Conservation (phyloP, 2,329 filamentous ascomycete species). For the Exophiala lecanii-corni region DNA sequence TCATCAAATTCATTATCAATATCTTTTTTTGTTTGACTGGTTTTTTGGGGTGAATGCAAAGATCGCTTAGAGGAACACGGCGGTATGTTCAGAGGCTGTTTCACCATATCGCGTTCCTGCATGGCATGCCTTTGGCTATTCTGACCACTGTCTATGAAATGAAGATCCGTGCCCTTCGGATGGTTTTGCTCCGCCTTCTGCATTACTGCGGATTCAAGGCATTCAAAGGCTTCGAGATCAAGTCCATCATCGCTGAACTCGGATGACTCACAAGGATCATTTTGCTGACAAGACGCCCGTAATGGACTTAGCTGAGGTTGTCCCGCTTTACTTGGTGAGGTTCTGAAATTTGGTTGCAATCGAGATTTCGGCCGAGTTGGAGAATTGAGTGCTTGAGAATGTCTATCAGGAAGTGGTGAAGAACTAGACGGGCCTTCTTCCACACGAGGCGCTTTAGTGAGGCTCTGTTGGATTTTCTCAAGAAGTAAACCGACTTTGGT, state of each 20-base stretch:
- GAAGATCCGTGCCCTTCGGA: neutral
- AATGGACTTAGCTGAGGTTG: neutral
- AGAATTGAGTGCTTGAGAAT: constrained; percentile 16
- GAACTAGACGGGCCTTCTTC: constrained; percentile 38
- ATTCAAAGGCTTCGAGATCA: constrained; percentile 42
- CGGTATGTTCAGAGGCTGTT: neutral
- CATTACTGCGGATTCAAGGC: constrained; percentile 29
- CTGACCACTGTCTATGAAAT: neutral
- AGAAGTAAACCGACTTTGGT: constrained; percentile 56
- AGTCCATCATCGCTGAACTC: constrained; percentile 48
- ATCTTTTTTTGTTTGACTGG: too few relatives aligned
- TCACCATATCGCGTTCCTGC: neutral
- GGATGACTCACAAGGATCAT: constrained; percentile 10
- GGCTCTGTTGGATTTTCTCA: constrained; percentile 58
- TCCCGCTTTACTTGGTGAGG: neutral
- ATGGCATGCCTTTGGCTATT: neutral
- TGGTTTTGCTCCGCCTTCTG: constrained; percentile 9
- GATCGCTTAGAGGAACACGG: too few relatives aligned
- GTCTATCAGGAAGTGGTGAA: constrained; percentile 37
- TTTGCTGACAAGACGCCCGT: neutral
- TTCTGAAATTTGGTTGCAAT: neutral
- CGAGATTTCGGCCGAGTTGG: constrained; percentile 12
- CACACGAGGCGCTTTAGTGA: constrained; percentile 32
- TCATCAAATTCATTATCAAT: constrained; percentile 15
- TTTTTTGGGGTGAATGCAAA: neutral